phyloP scores from a whole-genome alignment of 1,284 basidiomycete genomes.

The Waitea zeae region DNA sequence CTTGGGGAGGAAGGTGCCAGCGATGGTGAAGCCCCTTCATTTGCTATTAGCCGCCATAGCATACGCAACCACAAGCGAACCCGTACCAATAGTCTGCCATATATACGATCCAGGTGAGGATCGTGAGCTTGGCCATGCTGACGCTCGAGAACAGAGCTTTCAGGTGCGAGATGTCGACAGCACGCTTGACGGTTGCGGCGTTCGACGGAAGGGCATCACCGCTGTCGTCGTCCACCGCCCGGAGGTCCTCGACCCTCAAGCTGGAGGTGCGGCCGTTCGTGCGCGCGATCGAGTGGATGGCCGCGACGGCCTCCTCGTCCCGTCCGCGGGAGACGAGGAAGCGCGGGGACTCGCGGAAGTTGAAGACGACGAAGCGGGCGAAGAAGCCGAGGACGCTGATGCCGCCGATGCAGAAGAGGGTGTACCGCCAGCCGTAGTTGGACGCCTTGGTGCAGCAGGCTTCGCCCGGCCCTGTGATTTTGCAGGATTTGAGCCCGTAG shows the following conservation, averaged over 20 bases:
- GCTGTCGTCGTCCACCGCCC: background rate
- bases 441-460: background rate
- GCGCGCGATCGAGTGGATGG: background rate
- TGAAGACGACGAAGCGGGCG: background rate
- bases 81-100: background rate
- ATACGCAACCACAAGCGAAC: no score
- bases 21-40: no score
- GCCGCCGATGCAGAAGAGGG: background rate
- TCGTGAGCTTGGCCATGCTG: constrained; percentile 1
- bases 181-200: no score
- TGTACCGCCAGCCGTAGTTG: background rate
- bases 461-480: background rate
- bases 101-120: background rate
- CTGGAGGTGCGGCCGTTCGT: background rate
- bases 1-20: no score
- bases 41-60: no score
- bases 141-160: no score
- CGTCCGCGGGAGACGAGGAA: background rate
- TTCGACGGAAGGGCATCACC: no score
- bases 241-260: background rate
- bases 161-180: no score
- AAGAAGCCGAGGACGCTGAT: constrained; percentile 1
- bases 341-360: background rate
- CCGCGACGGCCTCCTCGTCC: constrained; percentile 1
- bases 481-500: constrained; percentile 2